These are phyloP conservation scores for Diaporthe sp. DNA, from an alignment of 2,329 filamentous ascomycete species.

Conservation along the genomic window DNA sequence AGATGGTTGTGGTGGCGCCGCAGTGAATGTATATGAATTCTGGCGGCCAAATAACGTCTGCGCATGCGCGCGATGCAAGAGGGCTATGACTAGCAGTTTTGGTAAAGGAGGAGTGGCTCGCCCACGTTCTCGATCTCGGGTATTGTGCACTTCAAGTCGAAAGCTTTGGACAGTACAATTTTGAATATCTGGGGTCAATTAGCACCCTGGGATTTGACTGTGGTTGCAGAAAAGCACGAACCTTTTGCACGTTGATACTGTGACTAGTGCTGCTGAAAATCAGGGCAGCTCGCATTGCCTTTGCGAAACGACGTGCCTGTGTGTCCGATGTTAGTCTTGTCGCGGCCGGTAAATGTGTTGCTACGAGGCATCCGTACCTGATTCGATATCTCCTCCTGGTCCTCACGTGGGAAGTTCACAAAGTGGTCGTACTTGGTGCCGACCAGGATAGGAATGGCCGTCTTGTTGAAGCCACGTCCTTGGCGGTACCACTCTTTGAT, in stretches of 20 bases:
- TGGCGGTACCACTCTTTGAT: conserved; percentile 99
- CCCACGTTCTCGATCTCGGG: conserved; percentile 98
- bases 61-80: neutral
- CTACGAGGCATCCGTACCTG: conserved; percentile 71
- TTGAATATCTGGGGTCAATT: conserved; percentile 87
- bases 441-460: conserved; percentile 96
- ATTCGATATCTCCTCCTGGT: conserved; percentile 98
- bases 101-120: conserved; percentile 94
- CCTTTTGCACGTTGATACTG: conserved; percentile 99
- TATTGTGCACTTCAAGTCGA: conserved; percentile 98
- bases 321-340: conserved; percentile 40
- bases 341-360: neutral
- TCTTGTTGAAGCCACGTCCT: conserved; percentile 98
- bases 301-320: conserved; percentile 95
- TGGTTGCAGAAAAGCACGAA: conserved; percentile 53
- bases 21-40: neutral
- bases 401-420: conserved; percentile 96
- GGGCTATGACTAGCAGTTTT: conserved; percentile 64
- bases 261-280: conserved; percentile 99
- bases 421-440: conserved; percentile 99
- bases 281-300: conserved; percentile 96
- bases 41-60: conserved; percentile 1
- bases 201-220: neutral
- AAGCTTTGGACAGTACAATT: conserved; percentile 98
- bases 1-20: neutral